Evolutionary conservation across 805 yeast species (phyloP), one percentile per base, ranked within the genome.

Genomic region (Kodamaea fukazawae): DNA sequence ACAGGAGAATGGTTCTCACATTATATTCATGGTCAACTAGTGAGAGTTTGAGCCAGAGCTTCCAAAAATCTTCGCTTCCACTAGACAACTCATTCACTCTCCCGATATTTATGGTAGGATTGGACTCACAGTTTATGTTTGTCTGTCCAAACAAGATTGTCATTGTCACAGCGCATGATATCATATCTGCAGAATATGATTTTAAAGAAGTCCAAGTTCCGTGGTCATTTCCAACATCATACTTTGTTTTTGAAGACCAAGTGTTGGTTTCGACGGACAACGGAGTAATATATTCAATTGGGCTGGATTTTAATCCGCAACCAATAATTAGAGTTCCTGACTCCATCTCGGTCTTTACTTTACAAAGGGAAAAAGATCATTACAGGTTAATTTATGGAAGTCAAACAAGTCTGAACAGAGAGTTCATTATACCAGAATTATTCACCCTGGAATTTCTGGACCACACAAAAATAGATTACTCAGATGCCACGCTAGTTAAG

Each of bases 161-260:
- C 4, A 42, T 71, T 0, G 57, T 74, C 2, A 61, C 69, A 4
- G 52, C 70, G 3, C 74, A 72, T 43, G 70, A 73, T 35, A 67
- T 76, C 2, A 51, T 72, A 14, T 71, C 79, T 4, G 81, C 76
- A 0, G 71, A 71, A 35, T 63, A 65, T 38, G 51, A 61, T 18
- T 71, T 73, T 41, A 40, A 46, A 2, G 39, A 36, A 18, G 39
- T 44, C 42, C 43, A 43, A 26, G 9, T 56, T 32, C 38, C 55
- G 31, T 45, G 47, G 45, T 45, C 47, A 29, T 73, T 72, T 46
- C 79, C 81, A 1, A 67, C 74, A 0, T 54, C 59, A 12, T 67
- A 35, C 40, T 65, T 58, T 45, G 46, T 52, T 20, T 63, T 73
- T 1, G 44, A 45, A 2, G 70, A 63, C 22, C 64, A 59, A 37